Evolutionary conservation across 768 basidiomycete genomes (phyloP).

Genomic region (Rhodotorula graminis): DNA sequence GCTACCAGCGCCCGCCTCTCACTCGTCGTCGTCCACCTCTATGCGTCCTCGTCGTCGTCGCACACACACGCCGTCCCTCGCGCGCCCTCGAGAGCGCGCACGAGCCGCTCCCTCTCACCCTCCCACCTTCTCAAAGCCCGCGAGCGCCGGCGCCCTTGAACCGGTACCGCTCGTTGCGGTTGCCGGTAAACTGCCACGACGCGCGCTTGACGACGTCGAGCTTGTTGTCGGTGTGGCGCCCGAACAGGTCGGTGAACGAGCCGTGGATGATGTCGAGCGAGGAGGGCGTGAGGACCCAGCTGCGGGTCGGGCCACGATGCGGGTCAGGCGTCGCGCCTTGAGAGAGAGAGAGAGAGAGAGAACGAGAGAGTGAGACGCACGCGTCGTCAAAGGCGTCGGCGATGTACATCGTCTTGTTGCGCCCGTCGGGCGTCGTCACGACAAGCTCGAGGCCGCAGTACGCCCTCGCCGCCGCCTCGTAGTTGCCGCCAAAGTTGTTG

Average conservation of each 20-base stretch:
- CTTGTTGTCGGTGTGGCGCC: conserved; percentile 4
- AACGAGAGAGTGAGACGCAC: conserved; percentile 6
- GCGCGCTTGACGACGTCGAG: conserved; percentile 17
- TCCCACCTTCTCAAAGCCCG: neutral
- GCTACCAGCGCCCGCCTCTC: too few relatives aligned
- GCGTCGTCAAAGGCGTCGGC: conserved; percentile 40
- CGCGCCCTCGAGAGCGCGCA: too few relatives aligned
- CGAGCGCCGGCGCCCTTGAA: conserved; percentile 6
- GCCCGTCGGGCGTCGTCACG: conserved; percentile 34
- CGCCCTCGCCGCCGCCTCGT: conserved; percentile 25
- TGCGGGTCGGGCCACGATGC: too few relatives aligned
- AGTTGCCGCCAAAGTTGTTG: conserved; percentile 32
- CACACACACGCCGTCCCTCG: too few relatives aligned
- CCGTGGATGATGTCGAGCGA: conserved; percentile 31
- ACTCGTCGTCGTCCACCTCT: too few relatives aligned
- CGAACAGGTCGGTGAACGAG: conserved; percentile 4
- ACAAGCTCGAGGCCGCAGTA: conserved; percentile 40
- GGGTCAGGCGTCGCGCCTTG: too few relatives aligned
- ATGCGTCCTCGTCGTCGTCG: too few relatives aligned
- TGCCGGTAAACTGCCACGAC: conserved; percentile 34
- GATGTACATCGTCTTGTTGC: conserved; percentile 25
- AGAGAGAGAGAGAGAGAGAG: too few relatives aligned
- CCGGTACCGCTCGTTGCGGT: conserved; percentile 22
- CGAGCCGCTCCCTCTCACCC: too few relatives aligned
- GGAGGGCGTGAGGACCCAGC: conserved; percentile 22